phyloP scores from a whole-genome alignment of 2,329 filamentous ascomycete genomes.

The Dichotomopilus funicola region DNA sequence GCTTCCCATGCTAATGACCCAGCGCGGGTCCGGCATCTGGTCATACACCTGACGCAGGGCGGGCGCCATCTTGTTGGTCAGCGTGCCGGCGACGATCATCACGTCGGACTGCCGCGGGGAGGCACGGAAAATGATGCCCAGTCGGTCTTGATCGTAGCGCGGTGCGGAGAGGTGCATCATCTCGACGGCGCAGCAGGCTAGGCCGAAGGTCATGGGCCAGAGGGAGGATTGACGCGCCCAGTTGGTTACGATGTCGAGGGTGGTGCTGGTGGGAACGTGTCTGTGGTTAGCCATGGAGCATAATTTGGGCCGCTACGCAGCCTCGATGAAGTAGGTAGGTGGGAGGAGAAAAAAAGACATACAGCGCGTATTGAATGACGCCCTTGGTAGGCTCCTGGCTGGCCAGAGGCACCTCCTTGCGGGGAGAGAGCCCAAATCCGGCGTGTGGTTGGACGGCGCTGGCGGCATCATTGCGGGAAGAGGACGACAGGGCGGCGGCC shows the following conservation, averaged over 20 bases:
- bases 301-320: too few species aligned
- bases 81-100: constrained; percentile 88
- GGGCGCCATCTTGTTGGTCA: constrained; percentile 95
- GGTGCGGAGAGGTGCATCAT: constrained; percentile 91
- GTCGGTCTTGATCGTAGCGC: constrained; percentile 81
- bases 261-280: constrained; percentile 39
- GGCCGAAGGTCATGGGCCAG: constrained; percentile 84
- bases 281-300: too few species aligned
- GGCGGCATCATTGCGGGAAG: constrained; percentile 57
- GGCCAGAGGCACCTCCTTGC: constrained; percentile 67
- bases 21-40: constrained; percentile 88
- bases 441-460: constrained; percentile 42
- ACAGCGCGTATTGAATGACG: constrained; percentile 79
- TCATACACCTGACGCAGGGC: constrained; percentile 88
- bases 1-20: constrained; percentile 47
- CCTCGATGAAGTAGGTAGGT: too few species aligned
- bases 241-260: constrained; percentile 72
- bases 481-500: constrained; percentile 59
- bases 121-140: constrained; percentile 86
- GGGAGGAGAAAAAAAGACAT: constrained; percentile 36
- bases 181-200: constrained; percentile 83
- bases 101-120: constrained; percentile 87
- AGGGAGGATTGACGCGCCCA: constrained; percentile 80
- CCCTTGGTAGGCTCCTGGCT: constrained; percentile 77
- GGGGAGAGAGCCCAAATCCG: constrained; percentile 44